A percentile compares a stretch with the other conserved stretches of the same genome.
These are phyloP conservation scores for Aspergillus conjunctus DNA, from an alignment of 495 filamentous ascomycete genomes.

Conservation along the genomic window DNA sequence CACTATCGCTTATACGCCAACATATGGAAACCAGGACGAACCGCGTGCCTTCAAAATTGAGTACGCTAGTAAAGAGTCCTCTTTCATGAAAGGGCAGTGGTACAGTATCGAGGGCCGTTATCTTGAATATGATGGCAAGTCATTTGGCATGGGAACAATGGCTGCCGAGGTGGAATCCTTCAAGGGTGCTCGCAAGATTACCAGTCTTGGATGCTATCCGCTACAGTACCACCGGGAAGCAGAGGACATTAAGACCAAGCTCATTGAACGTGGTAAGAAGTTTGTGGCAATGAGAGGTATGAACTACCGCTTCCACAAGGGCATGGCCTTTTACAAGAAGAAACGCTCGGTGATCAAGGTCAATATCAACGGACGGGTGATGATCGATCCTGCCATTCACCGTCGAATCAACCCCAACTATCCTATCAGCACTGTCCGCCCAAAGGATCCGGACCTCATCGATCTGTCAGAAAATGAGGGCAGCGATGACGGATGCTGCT, in stretches of 20 bases:
- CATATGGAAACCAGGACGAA: slow-evolving; percentile 78
- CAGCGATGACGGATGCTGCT: slow-evolving; percentile 45
- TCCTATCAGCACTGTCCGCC: slow-evolving; percentile 74
- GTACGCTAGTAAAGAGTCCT: slow-evolving; percentile 69
- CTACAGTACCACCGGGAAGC: slow-evolving; percentile 80
- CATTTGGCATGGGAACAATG: slow-evolving; percentile 70
- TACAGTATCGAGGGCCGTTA: slow-evolving; percentile 83
- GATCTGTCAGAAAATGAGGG: slow-evolving; percentile 54
- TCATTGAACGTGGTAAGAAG: slow-evolving; percentile 84
- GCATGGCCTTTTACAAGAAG: slow-evolving; percentile 79
- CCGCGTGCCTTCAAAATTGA: slow-evolving; percentile 91
- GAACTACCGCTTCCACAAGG: slow-evolving; percentile 84
- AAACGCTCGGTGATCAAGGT: slow-evolving; percentile 78
- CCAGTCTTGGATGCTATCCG: slow-evolving; percentile 75
- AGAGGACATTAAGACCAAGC: slow-evolving; percentile 60
- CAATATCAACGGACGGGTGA: slow-evolving; percentile 87
- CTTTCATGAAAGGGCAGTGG: slow-evolving; percentile 75
- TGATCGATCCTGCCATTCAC: slow-evolving; percentile 88
- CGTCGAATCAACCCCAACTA: slow-evolving; percentile 90
- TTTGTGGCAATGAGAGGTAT: slow-evolving; percentile 80
- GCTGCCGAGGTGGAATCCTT: slow-evolving; percentile 74
- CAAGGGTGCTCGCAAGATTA: slow-evolving; percentile 83
- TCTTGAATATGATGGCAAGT: slow-evolving; percentile 82
- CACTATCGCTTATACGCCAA: slow-evolving; percentile 77
- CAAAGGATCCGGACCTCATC: slow-evolving; percentile 71